These are phyloP conservation scores for Tetrahymena borealis DNA, from an alignment of 73 alveolate genomes.

Conservation along the genomic window DNA sequence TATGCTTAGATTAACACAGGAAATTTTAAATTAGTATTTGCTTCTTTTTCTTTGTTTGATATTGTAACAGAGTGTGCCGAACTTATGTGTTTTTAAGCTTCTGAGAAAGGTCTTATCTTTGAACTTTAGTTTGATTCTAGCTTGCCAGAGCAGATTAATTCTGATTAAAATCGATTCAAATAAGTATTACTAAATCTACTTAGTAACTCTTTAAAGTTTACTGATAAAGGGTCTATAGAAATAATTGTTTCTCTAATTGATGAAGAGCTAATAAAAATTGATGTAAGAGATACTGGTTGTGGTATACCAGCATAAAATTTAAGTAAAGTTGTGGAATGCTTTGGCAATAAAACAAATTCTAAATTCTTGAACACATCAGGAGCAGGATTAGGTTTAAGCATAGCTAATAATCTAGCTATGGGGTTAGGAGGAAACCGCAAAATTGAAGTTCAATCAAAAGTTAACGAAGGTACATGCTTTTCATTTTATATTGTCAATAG, in stretches of 20 bases:
- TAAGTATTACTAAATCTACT: slow-evolving; percentile 13
- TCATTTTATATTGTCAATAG: background rate
- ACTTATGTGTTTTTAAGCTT: slow-evolving; percentile 11
- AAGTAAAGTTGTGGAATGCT: background rate
- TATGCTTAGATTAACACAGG: slow-evolving; percentile 34
- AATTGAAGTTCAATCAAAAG: background rate
- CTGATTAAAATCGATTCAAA: slow-evolving; percentile 19
- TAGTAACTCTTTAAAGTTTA: slow-evolving; percentile 30
- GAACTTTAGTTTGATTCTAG: background rate
- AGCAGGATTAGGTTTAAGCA: slow-evolving; percentile 34
- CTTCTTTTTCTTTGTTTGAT: background rate
- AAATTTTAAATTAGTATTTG: slow-evolving; percentile 5
- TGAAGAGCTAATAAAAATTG: slow-evolving; percentile 3
- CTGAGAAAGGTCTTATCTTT: background rate
- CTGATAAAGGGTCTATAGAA: slow-evolving; percentile 26
- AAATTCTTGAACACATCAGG: slow-evolving; percentile 34
- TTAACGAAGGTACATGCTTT: background rate
- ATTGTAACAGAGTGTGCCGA: slow-evolving; percentile 33
- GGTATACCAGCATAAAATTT: slow-evolving; percentile 20
- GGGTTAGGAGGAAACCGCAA: background rate
- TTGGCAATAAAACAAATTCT: background rate
- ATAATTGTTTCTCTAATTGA: background rate
- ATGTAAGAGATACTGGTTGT: slow-evolving; percentile 24
- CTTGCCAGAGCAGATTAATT: background rate
- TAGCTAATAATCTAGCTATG: slow-evolving; percentile 18